These are phyloP conservation scores for Sarcodon aspratus DNA, from an alignment of 768 basidiomycete species.

Conservation along the genomic window DNA sequence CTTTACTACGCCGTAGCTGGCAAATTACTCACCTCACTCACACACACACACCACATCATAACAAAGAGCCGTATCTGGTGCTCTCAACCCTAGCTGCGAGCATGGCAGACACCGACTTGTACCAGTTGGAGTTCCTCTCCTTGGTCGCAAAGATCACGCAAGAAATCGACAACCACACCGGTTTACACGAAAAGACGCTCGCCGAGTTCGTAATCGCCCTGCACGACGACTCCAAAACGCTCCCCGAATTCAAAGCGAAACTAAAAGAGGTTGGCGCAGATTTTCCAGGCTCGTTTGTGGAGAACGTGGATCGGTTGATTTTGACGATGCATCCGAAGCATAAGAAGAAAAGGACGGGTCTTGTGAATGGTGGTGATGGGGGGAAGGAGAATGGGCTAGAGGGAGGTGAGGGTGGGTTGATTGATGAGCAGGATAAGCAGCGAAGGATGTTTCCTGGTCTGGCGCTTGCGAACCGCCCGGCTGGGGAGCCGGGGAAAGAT, in stretches of 20 bases:
- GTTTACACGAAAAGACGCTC: slow-evolving; percentile 80
- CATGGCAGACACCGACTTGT: slow-evolving; percentile 71
- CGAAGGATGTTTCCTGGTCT: slow-evolving; percentile 87
- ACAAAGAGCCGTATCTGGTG: slow-evolving; percentile 7
- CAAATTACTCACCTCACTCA: too few species aligned
- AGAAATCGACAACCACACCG: slow-evolving; percentile 83
- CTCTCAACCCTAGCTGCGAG: slow-evolving; percentile 3
- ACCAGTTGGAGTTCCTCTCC: slow-evolving; percentile 88
- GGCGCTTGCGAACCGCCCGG: slow-evolving; percentile 65
- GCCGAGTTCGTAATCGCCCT: slow-evolving; percentile 92
- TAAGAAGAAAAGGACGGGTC: slow-evolving; percentile 39
- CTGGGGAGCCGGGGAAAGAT: slow-evolving; percentile 42
- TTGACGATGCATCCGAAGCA: slow-evolving; percentile 93
- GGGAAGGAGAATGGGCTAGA: slow-evolving; percentile 21
- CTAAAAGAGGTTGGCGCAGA: slow-evolving; percentile 68
- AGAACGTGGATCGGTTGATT: slow-evolving; percentile 91
- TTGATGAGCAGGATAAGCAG: slow-evolving; percentile 64
- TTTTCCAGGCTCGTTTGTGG: slow-evolving; percentile 84
- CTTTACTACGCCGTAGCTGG: too few species aligned
- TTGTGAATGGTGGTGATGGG: slow-evolving; percentile 25
- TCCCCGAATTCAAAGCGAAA: slow-evolving; percentile 72
- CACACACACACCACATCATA: neutral
- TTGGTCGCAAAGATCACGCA: slow-evolving; percentile 87
- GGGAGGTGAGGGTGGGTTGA: slow-evolving; percentile 11
- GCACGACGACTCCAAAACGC: slow-evolving; percentile 73